phyloP scores from a whole-genome alignment of 768 basidiomycete genomes.

The Grammothele lineata region DNA sequence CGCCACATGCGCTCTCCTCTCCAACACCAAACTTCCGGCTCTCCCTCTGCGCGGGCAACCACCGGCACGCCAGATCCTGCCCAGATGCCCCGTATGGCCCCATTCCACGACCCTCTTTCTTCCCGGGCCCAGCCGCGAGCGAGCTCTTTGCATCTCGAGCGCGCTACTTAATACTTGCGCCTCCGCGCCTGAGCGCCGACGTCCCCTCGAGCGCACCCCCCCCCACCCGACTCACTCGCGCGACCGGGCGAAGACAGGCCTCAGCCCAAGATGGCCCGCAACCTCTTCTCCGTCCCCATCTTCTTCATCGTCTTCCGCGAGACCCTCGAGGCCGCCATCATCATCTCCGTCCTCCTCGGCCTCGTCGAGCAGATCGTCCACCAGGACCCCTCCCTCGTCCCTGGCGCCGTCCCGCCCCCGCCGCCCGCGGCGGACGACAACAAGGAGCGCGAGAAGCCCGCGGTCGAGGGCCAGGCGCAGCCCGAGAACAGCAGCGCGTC shows the following conservation, averaged over 20 bases:
- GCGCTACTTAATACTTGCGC: conserved; percentile 7
- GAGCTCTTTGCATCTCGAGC: conserved; percentile 8
- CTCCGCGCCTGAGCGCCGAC: background rate
- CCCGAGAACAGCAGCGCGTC: conserved; percentile 11
- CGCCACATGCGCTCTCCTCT: too few relatives aligned
- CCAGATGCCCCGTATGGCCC: background rate
- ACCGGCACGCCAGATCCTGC: too few relatives aligned
- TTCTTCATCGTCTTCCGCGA: conserved; percentile 98
- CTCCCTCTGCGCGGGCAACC: too few relatives aligned
- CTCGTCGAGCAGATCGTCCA: conserved; percentile 82
- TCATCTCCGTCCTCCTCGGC: conserved; percentile 87
- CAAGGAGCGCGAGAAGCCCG: conserved; percentile 14
- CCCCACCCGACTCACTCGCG: too few relatives aligned
- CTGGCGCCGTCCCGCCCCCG: conserved; percentile 5
- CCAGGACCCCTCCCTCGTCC: conserved; percentile 20
- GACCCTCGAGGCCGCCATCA: conserved; percentile 88
- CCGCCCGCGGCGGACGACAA: conserved; percentile 11
- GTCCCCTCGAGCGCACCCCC: too few relatives aligned
- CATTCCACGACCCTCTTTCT: too few relatives aligned
- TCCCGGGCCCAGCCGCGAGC: background rate
- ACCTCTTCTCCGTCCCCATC: conserved; percentile 85
- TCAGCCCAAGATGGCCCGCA: conserved; percentile 49
- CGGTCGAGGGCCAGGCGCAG: background rate
- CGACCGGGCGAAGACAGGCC: conserved; percentile 9
- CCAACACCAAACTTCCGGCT: too few relatives aligned